phyloP scores from a whole-genome alignment of 495 filamentous ascomycete genomes.

The Hypoxylon trugodes region DNA sequence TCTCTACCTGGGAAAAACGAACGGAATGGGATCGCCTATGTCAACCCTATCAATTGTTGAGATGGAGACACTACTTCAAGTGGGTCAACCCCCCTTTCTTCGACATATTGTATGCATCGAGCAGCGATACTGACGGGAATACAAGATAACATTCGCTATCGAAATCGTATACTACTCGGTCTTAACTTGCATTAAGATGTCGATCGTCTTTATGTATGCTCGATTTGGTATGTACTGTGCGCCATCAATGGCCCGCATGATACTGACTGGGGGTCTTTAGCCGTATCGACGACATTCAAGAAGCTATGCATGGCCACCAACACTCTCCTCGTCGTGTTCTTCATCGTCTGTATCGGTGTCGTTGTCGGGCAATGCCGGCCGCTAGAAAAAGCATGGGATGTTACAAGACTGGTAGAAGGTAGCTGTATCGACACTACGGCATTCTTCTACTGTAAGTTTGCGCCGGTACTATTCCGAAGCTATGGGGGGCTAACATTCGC shows the following conservation, averaged over 20 bases:
- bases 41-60: slow-evolving; percentile 38
- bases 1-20: slow-evolving; percentile 40
- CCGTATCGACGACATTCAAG: slow-evolving; percentile 45
- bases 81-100: background rate
- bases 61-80: slow-evolving; percentile 48
- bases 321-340: slow-evolving; percentile 48
- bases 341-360: slow-evolving; percentile 46
- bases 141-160: slow-evolving; percentile 49
- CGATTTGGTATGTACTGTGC: slow-evolving; percentile 51
- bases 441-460: slow-evolving; percentile 59
- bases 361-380: slow-evolving; percentile 57
- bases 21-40: slow-evolving; percentile 47
- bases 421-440: slow-evolving; percentile 58
- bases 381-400: slow-evolving; percentile 56
- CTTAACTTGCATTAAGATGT: slow-evolving; percentile 54
- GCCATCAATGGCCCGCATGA: background rate
- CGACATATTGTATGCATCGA: background rate
- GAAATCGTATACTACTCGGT: slow-evolving; percentile 55
- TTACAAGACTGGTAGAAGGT: slow-evolving; percentile 45
- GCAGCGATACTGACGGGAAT: slow-evolving; percentile 1
- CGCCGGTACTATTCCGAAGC: background rate
- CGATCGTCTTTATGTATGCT: slow-evolving; percentile 59
- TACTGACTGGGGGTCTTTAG: slow-evolving; percentile 22
- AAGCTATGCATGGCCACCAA: slow-evolving; percentile 46
- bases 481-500: background rate